phyloP scores from a whole-genome alignment of 192 early-diverging fungal species.

The Funneliformis mosseae region DNA sequence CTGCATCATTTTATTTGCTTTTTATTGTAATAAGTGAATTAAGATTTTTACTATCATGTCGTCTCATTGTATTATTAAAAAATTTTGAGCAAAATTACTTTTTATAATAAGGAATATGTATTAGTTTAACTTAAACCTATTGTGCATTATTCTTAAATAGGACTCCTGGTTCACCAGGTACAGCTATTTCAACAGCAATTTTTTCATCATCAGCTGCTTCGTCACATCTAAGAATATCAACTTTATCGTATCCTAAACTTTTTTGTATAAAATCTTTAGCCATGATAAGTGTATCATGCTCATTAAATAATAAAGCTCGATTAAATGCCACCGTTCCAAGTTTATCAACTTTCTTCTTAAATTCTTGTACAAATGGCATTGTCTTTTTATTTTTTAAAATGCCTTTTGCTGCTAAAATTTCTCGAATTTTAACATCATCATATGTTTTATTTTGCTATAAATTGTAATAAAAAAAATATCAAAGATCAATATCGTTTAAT shows the following conservation, averaged over 20 bases:
- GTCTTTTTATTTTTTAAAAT: constrained; percentile 92
- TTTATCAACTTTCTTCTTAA: constrained; percentile 80
- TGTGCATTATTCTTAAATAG: constrained; percentile 53
- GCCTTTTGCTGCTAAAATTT: constrained; percentile 63
- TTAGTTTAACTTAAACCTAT: too few species aligned
- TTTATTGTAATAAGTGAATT: too few species aligned
- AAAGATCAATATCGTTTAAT: constrained; percentile 12
- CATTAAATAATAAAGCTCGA: constrained; percentile 81
- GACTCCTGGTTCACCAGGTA: constrained; percentile 61
- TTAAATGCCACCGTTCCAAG: constrained; percentile 76
- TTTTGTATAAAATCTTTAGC: constrained; percentile 58
- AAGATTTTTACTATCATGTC: too few species aligned
- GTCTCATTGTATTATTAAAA: too few species aligned
- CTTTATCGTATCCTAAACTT: constrained; percentile 57
- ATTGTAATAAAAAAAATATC: neutral
- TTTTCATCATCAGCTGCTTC: constrained; percentile 48
- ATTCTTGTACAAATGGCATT: constrained; percentile 94
- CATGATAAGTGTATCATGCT: constrained; percentile 66
- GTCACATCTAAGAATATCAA: constrained; percentile 53
- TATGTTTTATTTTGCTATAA: constrained; percentile 54
- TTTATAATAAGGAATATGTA: too few species aligned
- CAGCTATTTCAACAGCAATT: constrained; percentile 51
- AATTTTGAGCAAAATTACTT: too few species aligned
- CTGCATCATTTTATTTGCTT: too few species aligned
- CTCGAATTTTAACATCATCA: constrained; percentile 75